These are phyloP conservation scores for Medicago lupulina DNA, from an alignment of 306 rosid genomes.

Conservation along the genomic window DNA sequence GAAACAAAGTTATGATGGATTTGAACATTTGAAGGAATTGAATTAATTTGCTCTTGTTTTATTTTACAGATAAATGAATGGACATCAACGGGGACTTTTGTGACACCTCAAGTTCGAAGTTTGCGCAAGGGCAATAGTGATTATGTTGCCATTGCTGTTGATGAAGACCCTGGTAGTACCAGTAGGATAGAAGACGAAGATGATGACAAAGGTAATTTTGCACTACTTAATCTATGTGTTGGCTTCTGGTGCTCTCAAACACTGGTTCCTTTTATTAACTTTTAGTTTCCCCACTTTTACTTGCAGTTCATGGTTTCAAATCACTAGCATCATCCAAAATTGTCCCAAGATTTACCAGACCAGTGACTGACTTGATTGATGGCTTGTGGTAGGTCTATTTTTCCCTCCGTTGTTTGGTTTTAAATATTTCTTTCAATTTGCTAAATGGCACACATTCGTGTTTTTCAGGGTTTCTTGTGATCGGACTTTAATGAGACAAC, in stretches of 20 bases:
- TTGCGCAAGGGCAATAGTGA: conserved; percentile 89
- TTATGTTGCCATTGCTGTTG: conserved; percentile 92
- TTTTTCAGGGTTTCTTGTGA: conserved; percentile 91
- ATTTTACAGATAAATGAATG: conserved; percentile 64
- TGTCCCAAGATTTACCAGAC: conserved; percentile 91
- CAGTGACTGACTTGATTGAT: conserved; percentile 83
- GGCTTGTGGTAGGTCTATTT: conserved; percentile 81
- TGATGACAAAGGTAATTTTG: conserved; percentile 83
- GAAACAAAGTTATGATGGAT: neutral
- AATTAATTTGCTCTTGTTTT: conserved; percentile 39
- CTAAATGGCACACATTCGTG: conserved; percentile 28
- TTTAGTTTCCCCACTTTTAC: conserved; percentile 38
- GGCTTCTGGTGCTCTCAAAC: conserved; percentile 18
- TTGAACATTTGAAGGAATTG: neutral
- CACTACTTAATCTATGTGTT: conserved; percentile 18
- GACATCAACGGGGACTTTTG: conserved; percentile 66
- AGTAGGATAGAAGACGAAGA: conserved; percentile 87
- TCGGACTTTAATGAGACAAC: conserved; percentile 93
- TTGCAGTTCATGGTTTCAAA: conserved; percentile 93
- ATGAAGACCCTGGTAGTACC: conserved; percentile 72
- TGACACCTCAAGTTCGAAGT: conserved; percentile 94
- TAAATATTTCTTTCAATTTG: neutral
- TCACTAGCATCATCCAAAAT: conserved; percentile 85
- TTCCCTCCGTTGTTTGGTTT: conserved; percentile 18
- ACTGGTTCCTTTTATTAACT: conserved; percentile 17